Evolutionary conservation across 1,284 basidiomycete genomes (phyloP), one percentile per base, ranked within the genome.

Genomic region (Sporisorium iseilematis-ciliati): DNA sequence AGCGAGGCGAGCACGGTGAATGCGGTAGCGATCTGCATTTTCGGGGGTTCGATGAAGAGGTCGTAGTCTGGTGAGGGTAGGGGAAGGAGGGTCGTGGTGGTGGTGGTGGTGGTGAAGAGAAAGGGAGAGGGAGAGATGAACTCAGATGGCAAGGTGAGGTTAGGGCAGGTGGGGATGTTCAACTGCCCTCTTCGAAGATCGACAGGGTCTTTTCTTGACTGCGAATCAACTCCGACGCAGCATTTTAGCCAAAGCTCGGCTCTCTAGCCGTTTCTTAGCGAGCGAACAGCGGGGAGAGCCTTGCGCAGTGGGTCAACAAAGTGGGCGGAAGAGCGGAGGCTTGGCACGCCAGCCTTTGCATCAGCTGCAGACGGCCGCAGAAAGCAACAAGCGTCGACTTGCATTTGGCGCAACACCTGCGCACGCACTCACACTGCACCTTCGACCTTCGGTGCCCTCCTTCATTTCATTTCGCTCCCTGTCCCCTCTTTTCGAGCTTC

Each of bases 1-100:
- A 67, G 23, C 38, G 67, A 69, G 7, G 59, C 71, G 40, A 76
- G 59, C 35, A 61, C 41, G 2, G 76, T 42, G 21, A 64, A 16
- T 20, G 63, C 49, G 42, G 55, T 48, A 23, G 69, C 25, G 46
- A 65, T 43, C 62, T 72, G 57, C 76, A 78, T 78, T 25, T 26
- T 20, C 18, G 3, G 31, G 45, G n/a, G n/a, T n/a, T 38, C 2
- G 56, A 8, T 23, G 20, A 29, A 12, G 18, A 21, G 42, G 2
- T 31, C 14, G 31, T 7, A n/a, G 29, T 33, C 11, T 54, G 53
- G 29, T 23, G 53, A 29, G 18, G 25, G 41, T 54, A 52, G 21
- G 48, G 11, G 41, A 21, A 29, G 26, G 20, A 5, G 38, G 42
- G 40, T 48, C 35, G 38, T 35, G 52, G 50, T 38, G 29, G 25